A percentile compares a stretch with the other conserved stretches of the same genome.
These are phyloP conservation scores for Saccharomycopsis selenospora DNA, from an alignment of 805 yeast species.

Conservation along the genomic window DNA sequence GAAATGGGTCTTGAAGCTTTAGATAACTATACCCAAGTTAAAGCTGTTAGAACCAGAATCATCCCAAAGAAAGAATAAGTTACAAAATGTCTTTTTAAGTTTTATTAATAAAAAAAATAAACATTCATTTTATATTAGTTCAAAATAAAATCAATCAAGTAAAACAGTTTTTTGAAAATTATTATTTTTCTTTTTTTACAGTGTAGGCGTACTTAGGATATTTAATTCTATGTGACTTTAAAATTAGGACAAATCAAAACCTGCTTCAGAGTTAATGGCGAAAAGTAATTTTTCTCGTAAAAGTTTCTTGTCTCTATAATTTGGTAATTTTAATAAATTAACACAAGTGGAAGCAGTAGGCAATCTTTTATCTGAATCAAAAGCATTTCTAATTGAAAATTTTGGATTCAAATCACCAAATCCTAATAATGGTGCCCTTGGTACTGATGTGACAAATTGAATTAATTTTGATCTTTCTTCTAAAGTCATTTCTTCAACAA, in stretches of 20 bases:
- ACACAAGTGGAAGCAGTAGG: conserved; percentile 96
- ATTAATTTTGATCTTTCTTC: conserved; percentile 60
- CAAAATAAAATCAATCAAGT: not conserved
- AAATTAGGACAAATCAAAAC: conserved; percentile 70
- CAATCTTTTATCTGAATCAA: conserved; percentile 46
- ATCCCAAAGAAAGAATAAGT: conserved; percentile 9
- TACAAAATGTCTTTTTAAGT: not conserved
- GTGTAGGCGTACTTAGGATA: too few relatives aligned
- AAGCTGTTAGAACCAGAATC: conserved; percentile 58
- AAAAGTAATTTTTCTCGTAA: conserved; percentile 62
- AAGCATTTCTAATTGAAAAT: conserved; percentile 73
- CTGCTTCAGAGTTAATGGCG: conserved; percentile 75
- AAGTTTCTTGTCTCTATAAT: conserved; percentile 54
- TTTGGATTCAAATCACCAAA: conserved; percentile 65
- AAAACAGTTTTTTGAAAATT: not conserved
- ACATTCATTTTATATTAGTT: not conserved
- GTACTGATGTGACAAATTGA: conserved; percentile 87
- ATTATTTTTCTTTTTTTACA: not conserved
- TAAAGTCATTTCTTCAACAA: conserved; percentile 57
- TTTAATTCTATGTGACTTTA: not conserved
- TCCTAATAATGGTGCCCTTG: conserved; percentile 87
- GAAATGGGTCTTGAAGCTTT: conserved; percentile 79
- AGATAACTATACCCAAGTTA: conserved; percentile 67
- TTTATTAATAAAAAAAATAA: not conserved
- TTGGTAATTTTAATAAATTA: conserved; percentile 78